Evolutionary conservation across 768 basidiomycete genomes (phyloP), one percentile per base, ranked within the genome.

Genomic region (Epithele typhae): DNA sequence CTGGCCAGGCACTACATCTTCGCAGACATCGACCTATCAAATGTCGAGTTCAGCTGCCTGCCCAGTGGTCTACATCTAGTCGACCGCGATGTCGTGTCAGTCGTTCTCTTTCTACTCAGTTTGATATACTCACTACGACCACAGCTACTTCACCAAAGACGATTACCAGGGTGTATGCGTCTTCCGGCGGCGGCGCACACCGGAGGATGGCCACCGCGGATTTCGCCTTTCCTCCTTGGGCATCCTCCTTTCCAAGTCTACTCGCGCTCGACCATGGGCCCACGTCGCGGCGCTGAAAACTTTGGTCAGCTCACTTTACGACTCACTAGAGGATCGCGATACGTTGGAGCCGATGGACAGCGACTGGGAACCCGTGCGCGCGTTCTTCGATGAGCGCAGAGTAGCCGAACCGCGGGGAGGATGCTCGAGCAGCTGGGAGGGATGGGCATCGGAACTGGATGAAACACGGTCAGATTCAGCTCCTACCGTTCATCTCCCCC

Each of bases 11-110:
- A n/a, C n/a, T 43, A 47, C 18, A 3, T n/a, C 11, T 41, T 38
- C 43, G 14, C 54, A 88, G 87, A 83, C 59, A 59, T 88, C 43
- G 76, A 72, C 52, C 72, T 90, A 15, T 79, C 82, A 23, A 73
- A 79, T 55, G 72, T 92, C 43, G 90, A 92, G 63, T 92, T 90
- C 63, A 89, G 78, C 55, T 79, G 80, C 5, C 72, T 92, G 10
- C 90, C 90, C 0, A 90, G 87, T 52, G 89, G 89, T 1, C 68
- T 92, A 4, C 90, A 92, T 63, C 69, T 82, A 0, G 78, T 92
- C 19, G 87, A 90, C 55, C 74, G 76, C 27, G 89, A 92, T 59
- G 81, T 88, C 21, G 76, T 92, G 87, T 90, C 62, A 58, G 84
- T 68, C 21, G 32, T 18, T 12, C n/a, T n/a, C n/a, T n/a, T n/a